Percentiles rank a stretch among this genome's conserved stretches.
phyloP scores from a whole-genome alignment of 2,329 filamentous ascomycete genomes.

The Myriosclerotinia duriaeana region DNA sequence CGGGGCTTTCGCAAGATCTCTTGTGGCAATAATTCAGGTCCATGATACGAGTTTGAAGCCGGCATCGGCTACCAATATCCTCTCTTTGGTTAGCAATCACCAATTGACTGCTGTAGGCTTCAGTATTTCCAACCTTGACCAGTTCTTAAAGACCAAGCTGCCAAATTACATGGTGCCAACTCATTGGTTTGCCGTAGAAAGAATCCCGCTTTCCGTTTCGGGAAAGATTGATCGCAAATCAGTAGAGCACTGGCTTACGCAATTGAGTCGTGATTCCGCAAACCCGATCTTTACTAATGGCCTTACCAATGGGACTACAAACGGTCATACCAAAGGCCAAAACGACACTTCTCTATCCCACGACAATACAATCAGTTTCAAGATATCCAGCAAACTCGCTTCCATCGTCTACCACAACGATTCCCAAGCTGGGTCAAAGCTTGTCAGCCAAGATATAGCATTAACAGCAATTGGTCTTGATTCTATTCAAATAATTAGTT shows the following conservation, averaged over 20 bases:
- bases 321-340: not conserved
- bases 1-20: constrained; percentile 15
- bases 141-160: constrained; percentile 16
- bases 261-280: constrained; percentile 10
- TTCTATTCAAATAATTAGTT: constrained; percentile 22
- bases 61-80: not conserved
- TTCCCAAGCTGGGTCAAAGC: not conserved
- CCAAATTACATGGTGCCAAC: constrained; percentile 32
- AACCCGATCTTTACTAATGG: not conserved
- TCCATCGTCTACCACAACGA: constrained; percentile 4
- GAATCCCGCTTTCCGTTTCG: constrained; percentile 26
- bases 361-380: constrained; percentile 12
- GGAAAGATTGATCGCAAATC: constrained; percentile 32
- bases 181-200: constrained; percentile 26
- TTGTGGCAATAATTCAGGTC: constrained; percentile 21
- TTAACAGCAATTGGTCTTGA: constrained; percentile 20
- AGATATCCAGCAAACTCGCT: constrained; percentile 15
- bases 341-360: not conserved
- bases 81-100: constrained; percentile 11
- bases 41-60: not conserved
- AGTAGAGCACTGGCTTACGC: constrained; percentile 22
- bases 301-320: not conserved
- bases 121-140: constrained; percentile 6
- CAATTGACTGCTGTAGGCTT: constrained; percentile 2
- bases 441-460: constrained; percentile 1